Evolutionary conservation across 495 filamentous ascomycete genomes (phyloP).

Genomic region (Tuber borchii): DNA sequence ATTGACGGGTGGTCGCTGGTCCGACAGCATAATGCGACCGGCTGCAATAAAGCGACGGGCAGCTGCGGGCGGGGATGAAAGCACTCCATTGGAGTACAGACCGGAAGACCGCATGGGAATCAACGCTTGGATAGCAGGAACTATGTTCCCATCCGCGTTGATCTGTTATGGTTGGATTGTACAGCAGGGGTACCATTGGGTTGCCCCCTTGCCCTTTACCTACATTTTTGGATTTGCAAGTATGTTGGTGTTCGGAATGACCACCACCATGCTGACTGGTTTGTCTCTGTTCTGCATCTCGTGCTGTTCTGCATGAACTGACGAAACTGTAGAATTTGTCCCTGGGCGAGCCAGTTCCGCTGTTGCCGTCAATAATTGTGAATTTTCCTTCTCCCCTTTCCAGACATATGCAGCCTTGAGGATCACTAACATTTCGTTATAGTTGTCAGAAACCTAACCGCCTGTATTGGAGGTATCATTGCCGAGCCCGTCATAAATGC

Average conservation of each 20-base stretch:
- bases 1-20: constrained; percentile 74
- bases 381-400: background rate
- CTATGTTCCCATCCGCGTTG: constrained; percentile 63
- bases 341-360: constrained; percentile 64
- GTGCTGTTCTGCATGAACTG: constrained; percentile 29
- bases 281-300: background rate
- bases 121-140: constrained; percentile 76
- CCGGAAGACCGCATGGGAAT: constrained; percentile 88
- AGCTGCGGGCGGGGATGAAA: constrained; percentile 10
- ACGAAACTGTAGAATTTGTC: constrained; percentile 67
- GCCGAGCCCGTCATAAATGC: constrained; percentile 69
- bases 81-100: constrained; percentile 51
- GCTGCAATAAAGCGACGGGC: constrained; percentile 52
- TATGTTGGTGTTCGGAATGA: constrained; percentile 79
- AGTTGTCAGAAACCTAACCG: constrained; percentile 78
- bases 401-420: background rate
- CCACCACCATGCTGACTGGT: constrained; percentile 69
- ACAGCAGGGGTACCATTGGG: constrained; percentile 51
- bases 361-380: constrained; percentile 72
- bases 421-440: background rate
- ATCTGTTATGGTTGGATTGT: constrained; percentile 65
- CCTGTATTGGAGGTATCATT: constrained; percentile 66
- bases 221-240: constrained; percentile 82
- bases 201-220: constrained; percentile 60
- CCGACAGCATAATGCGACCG: constrained; percentile 80